Evolutionary conservation across 345 rosid species (phyloP), one percentile per base, ranked within the genome.

Genomic region (Hypericum androsaemum): DNA sequence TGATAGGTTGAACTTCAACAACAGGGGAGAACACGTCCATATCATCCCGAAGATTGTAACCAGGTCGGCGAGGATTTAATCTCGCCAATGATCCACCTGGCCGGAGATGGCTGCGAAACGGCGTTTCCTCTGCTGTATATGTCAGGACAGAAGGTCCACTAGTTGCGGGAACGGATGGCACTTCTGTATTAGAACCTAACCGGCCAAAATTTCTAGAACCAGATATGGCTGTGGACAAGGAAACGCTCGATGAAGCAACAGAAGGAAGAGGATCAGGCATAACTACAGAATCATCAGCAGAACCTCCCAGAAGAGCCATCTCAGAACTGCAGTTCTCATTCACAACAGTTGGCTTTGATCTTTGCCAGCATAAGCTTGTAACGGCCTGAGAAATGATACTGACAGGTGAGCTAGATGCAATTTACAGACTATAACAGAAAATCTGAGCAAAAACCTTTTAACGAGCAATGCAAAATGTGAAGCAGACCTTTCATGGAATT

Each of bases 241-340:
- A 56, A 67, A 70, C 69, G 60, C 69, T 67, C 16, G 85, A 64
- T 43, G 88, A 67, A 74, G 88, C 54, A 62, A 74, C 56, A 11
- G 88, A 85, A 45, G 95, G 95, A 70, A 92, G 89, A 7, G 95
- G 97, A 45, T 94, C 99, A 11, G 99, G 99, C 88, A 88, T 88
- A 64, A 88, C 81, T 71, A 82, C 75, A 50, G 94, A 94, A 66
- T 83, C 99, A 58, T 86, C 95, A 66, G 71, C 78, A 51, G 86
- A 66, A 57, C 82, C 86, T 63, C 99, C 99, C 59, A 92, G 63
- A 71, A 92, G 95, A 76, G 88, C 97, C 70, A 78, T 81, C 77
- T 88, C 99, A 39, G 84, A 69, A 43, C 77, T 72, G 71, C 85
- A 82, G 60, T 55, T 81, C 74, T 94, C 97, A 65, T 83, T 86